Evolutionary conservation across 768 basidiomycete genomes (phyloP), one percentile per base, ranked within the genome.

Genomic region (Russula ochroleuca): DNA sequence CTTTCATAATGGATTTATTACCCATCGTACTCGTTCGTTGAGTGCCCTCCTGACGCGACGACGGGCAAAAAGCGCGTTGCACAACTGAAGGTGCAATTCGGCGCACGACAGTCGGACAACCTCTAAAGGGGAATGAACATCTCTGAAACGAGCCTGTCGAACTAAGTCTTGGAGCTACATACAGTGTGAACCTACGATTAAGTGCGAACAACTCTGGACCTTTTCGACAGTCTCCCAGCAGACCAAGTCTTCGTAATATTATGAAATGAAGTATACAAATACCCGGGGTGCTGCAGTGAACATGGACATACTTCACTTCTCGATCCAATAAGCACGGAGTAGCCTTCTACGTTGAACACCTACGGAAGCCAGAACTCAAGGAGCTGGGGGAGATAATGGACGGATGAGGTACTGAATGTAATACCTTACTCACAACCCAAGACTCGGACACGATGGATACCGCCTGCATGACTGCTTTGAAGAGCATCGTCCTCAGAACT

Each of bases 1-100:
- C 43, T 48, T 13, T 40, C 47, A 14, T 60, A 60, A 64, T 64
- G 59, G 25, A 64, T 52, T 55, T 25, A 54, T 31, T 45, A 33
- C 33, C 10, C 43, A 33, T 19, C 47, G 13, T 38, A 28, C 14
- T 43, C 31, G 19, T 28, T 13, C n/a, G 11, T n/a, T 25, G 59
- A 31, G 25, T 8, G 37, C 31, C n/a, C 17, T 2, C 2, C 2
- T 14, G 49, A 40, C 17, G n/a, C 33, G n/a, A 31, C 25, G 21
- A 31, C 11, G 15, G 6, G 40, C 40, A 56, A 56, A 25, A 17
- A 31, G 41, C 25, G 31, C 9, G 17, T 33, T n/a, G 33, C 28
- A 31, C 15, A 2, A 50, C 48, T 49, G 11, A 23, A 47, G 21
- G 43, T 10, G 14, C 38, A 40, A 40, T 2, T 5, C 11, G 11